Evolutionary conservation across 2,329 filamentous ascomycete species (phyloP).

Genomic region (Onygena corvina): DNA sequence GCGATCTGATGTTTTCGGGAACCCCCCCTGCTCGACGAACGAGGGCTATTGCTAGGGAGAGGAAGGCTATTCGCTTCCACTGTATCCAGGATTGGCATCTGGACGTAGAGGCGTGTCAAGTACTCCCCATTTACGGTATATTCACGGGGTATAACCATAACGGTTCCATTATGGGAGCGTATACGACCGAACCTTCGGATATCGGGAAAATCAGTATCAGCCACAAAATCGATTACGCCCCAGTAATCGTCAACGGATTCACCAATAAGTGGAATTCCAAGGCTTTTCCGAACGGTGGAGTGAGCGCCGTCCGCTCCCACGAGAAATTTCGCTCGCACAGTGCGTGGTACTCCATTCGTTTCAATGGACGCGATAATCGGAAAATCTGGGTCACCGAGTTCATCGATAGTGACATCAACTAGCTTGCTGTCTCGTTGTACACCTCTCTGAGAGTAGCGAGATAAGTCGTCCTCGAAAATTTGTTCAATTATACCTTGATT

Average conservation of each 20-base stretch:
- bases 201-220: constrained; percentile 63
- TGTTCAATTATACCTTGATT: constrained; percentile 62
- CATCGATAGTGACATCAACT: constrained; percentile 47
- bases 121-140: constrained; percentile 50
- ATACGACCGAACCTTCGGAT: constrained; percentile 71
- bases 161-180: constrained; percentile 59
- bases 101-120: constrained; percentile 54
- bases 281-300: constrained; percentile 51
- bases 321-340: constrained; percentile 54
- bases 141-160: constrained; percentile 69
- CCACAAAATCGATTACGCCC: constrained; percentile 65
- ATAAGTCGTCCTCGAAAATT: constrained; percentile 55
- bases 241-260: constrained; percentile 61
- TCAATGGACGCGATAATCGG: constrained; percentile 27
- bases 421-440: constrained; percentile 57
- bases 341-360: constrained; percentile 20
- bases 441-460: constrained; percentile 45
- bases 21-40: constrained; percentile 23
- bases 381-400: constrained; percentile 33
- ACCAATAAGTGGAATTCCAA: constrained; percentile 44
- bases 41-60: constrained; percentile 9
- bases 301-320: constrained; percentile 60
- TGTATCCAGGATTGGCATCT: constrained; percentile 26
- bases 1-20: constrained; percentile 48
- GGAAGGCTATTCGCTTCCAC: constrained; percentile 17